phyloP scores from a whole-genome alignment of 2,329 filamentous ascomycete genomes.

The Botryosphaeria dothidea region DNA sequence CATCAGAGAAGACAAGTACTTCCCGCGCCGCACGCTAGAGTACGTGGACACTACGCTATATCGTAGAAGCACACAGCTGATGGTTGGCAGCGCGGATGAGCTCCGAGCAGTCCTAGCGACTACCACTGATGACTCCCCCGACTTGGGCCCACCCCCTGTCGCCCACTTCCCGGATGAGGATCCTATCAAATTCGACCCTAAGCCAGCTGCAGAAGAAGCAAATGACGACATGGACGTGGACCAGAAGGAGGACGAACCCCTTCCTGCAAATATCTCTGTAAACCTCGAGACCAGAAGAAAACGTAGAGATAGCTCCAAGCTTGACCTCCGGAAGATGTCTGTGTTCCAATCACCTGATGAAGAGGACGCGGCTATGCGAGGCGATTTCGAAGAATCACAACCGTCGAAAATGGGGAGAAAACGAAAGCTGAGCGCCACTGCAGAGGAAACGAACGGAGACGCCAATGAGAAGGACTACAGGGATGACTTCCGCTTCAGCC shows the following conservation, averaged over 20 bases:
- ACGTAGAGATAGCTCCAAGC: constrained; percentile 53
- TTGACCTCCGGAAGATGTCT: constrained; percentile 43
- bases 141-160: constrained; percentile 62
- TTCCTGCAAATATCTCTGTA: constrained; percentile 40
- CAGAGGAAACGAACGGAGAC: constrained; percentile 24
- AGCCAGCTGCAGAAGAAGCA: constrained; percentile 23
- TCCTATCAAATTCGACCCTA: constrained; percentile 46
- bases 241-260: constrained; percentile 35
- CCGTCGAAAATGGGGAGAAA: constrained; percentile 53
- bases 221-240: constrained; percentile 24
- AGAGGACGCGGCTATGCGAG: constrained; percentile 31
- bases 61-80: constrained; percentile 30
- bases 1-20: constrained; percentile 70
- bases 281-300: constrained; percentile 56
- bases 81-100: constrained; percentile 55
- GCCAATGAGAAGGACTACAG: constrained; percentile 9
- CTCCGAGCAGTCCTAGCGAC: constrained; percentile 57
- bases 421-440: constrained; percentile 53
- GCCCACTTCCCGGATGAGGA: constrained; percentile 54
- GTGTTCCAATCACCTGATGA: constrained; percentile 45
- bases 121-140: constrained; percentile 61
- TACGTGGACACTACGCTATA: constrained; percentile 42
- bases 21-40: constrained; percentile 68
- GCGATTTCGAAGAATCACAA: constrained; percentile 26
- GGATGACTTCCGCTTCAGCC: constrained; percentile 51